Percentiles rank a stretch among this genome's conserved stretches.
Conservation (phyloP, 208 protist species). For the Phytomonas sp. region DNA sequence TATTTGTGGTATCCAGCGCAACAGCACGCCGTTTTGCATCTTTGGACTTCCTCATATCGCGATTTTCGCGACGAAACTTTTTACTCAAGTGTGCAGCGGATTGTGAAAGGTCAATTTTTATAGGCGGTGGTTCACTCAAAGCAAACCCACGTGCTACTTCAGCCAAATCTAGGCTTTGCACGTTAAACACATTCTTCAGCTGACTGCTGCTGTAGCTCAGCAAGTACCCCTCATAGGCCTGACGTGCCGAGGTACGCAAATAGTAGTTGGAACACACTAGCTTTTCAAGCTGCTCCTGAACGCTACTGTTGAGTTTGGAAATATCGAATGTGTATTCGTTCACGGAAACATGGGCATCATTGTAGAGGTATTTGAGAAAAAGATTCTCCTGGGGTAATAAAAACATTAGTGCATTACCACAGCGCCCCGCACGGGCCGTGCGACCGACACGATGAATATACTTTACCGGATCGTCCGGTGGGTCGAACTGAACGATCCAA, state of each 20-base stretch:
- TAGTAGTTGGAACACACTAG: slow-evolving; percentile 99
- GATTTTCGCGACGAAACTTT: slow-evolving; percentile 75
- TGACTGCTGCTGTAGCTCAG: slow-evolving; percentile 97
- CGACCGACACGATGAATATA: slow-evolving; percentile 99
- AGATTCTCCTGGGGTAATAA: slow-evolving; percentile 97
- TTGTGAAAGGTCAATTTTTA: slow-evolving; percentile 89
- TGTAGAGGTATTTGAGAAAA: slow-evolving; percentile 98
- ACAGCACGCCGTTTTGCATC: slow-evolving; percentile 40
- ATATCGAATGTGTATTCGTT: slow-evolving; percentile 98
- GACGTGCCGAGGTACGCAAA: slow-evolving; percentile 93
- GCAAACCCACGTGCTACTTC: slow-evolving; percentile 92
- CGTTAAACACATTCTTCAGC: slow-evolving; percentile 98
- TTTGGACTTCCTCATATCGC: slow-evolving; percentile 61
- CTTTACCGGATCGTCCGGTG: slow-evolving; percentile 98
- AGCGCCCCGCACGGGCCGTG: slow-evolving; percentile 93
- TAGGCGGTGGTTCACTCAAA: slow-evolving; percentile 82
- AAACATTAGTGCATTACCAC: slow-evolving; percentile 95
- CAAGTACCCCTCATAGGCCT: slow-evolving; percentile 97
- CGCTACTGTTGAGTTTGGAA: slow-evolving; percentile 91
- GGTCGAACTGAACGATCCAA: slow-evolving; percentile 99
- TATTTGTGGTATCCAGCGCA: slow-evolving; percentile 33
- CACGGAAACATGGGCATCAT: slow-evolving; percentile 92
- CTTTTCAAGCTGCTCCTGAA: slow-evolving; percentile 93
- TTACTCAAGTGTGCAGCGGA: slow-evolving; percentile 87
- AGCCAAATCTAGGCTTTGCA: slow-evolving; percentile 94